Percentiles rank a stretch among this genome's conserved stretches.
Evolutionary conservation across 2,329 filamentous ascomycete species (phyloP).

Genomic region (Cercospora sp.): DNA sequence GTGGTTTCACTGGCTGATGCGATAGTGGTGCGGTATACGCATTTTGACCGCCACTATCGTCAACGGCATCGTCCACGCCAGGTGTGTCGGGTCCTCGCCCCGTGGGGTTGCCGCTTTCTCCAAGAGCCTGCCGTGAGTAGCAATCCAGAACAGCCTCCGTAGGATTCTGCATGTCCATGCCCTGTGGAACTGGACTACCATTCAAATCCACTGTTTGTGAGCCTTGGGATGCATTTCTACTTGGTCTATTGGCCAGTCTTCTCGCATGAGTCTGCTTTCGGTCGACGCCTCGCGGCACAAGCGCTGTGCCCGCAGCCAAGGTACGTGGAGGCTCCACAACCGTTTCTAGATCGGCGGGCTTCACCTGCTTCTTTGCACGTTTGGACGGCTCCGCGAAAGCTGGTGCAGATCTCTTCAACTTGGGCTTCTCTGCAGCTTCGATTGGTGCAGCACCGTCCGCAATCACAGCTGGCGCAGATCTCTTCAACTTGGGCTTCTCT

Average conservation of each 20-base stretch:
- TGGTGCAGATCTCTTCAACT: background rate
- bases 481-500: background rate
- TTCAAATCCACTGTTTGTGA: constrained; percentile 33
- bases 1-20: constrained; percentile 12
- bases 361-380: background rate
- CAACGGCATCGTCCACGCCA: background rate
- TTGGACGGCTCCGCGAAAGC: background rate
- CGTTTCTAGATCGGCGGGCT: background rate
- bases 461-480: background rate
- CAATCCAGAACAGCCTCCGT: constrained; percentile 31
- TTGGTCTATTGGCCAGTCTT: constrained; percentile 9
- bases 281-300: background rate
- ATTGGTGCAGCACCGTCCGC: background rate
- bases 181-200: constrained; percentile 36
- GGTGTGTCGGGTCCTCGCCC: background rate
- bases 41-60: background rate
- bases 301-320: background rate
- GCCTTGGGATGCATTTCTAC: constrained; percentile 26
- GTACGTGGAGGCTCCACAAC: background rate
- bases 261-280: constrained; percentile 4
- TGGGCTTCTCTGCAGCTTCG: background rate
- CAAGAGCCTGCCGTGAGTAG: constrained; percentile 28
- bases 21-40: constrained; percentile 15
- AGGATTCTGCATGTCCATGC: constrained; percentile 26
- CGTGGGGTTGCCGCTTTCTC: background rate